Conservation (phyloP, 495 filamentous ascomycete genomes). For the Talaromyces proteolyticus region DNA sequence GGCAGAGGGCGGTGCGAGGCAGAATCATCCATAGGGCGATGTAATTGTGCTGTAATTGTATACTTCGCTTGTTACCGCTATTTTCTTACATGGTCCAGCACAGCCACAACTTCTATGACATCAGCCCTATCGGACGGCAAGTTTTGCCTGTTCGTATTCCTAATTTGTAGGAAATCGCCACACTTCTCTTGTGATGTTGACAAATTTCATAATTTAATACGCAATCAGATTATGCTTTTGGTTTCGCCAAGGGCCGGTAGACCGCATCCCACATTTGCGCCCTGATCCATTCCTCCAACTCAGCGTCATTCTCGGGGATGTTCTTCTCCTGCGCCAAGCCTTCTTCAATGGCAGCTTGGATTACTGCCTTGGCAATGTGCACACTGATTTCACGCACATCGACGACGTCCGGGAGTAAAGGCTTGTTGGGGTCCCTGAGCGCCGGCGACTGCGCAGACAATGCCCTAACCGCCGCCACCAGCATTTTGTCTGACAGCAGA, state of each 20-base stretch:
- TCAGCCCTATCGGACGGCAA: too few species aligned
- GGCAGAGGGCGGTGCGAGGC: too few species aligned
- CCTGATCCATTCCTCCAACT: constrained; percentile 73
- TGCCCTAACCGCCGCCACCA: constrained; percentile 71
- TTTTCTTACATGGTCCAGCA: too few species aligned
- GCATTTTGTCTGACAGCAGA: constrained; percentile 68
- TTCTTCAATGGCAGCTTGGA: constrained; percentile 63
- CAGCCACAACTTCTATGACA: too few species aligned
- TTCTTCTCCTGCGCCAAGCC: constrained; percentile 51
- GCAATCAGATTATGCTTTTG: too few species aligned
- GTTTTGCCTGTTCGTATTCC: too few species aligned
- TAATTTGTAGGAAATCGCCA: too few species aligned
- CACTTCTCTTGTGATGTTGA: too few species aligned
- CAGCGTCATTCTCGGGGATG: constrained; percentile 37
- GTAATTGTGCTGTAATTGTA: too few species aligned
- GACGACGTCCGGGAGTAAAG: constrained; percentile 71
- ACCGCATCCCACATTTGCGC: constrained; percentile 87
- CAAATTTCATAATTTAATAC: too few species aligned
- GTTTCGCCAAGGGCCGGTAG: constrained; percentile 59
- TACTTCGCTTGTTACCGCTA: too few species aligned
- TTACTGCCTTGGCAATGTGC: constrained; percentile 73
- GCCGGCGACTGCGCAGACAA: constrained; percentile 68
- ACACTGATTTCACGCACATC: constrained; percentile 72
- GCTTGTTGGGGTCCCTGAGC: constrained; percentile 45
- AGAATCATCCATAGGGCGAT: too few species aligned